Conservation (phyloP, 106 monocot species). For the Chionographis japonica region DNA sequence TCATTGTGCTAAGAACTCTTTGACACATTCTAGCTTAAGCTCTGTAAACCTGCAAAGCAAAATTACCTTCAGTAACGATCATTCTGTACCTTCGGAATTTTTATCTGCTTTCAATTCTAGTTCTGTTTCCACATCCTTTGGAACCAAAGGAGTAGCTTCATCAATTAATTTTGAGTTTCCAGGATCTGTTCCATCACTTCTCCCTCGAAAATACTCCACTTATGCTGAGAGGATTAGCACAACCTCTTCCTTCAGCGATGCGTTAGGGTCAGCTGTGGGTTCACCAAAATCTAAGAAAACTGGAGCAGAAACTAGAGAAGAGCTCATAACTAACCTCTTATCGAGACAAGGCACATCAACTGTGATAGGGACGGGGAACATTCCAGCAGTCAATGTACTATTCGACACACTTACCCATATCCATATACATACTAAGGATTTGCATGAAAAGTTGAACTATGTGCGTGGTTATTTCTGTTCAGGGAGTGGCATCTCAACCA, state of each 20-base stretch:
- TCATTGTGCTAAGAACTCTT: constrained; percentile 25
- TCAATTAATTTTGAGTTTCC: constrained; percentile 34
- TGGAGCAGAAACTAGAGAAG: constrained; percentile 77
- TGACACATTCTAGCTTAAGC: constrained; percentile 31
- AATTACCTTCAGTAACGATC: constrained; percentile 27
- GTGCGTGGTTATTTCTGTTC: constrained; percentile 20
- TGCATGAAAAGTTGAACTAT: constrained; percentile 30
- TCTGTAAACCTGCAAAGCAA: constrained; percentile 37
- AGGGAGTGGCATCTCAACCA: constrained; percentile 45
- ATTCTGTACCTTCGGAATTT: constrained; percentile 24
- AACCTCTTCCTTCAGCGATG: constrained; percentile 50
- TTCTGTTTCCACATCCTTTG: constrained; percentile 23
- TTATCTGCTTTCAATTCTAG: constrained; percentile 28
- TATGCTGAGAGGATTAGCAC: constrained; percentile 72
- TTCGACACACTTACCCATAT: background rate
- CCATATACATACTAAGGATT: background rate
- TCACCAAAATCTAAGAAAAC: constrained; percentile 91
- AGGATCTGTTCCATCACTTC: constrained; percentile 23
- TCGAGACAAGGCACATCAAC: constrained; percentile 45
- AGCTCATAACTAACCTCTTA: constrained; percentile 38
- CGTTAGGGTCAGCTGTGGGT: constrained; percentile 34
- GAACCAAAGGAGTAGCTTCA: constrained; percentile 17
- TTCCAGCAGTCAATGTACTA: constrained; percentile 44
- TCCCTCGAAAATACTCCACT: constrained; percentile 47
- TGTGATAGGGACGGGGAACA: constrained; percentile 20